Evolutionary conservation across 1,139 yeast species (phyloP), one percentile per base, ranked within the genome.

Genomic region (Geotrichum candidum): DNA sequence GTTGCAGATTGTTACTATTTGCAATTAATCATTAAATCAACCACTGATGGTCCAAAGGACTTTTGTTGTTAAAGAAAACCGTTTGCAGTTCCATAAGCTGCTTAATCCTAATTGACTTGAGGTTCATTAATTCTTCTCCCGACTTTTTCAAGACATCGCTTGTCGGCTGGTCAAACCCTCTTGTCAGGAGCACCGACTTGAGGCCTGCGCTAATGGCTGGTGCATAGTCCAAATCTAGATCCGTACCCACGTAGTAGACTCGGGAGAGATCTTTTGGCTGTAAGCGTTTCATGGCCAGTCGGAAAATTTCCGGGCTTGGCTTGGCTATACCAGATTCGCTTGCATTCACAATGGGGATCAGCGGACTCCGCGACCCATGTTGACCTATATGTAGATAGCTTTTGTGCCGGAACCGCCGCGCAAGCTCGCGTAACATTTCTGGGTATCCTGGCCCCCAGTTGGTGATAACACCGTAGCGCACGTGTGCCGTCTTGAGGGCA

Each of bases 381-480:
- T 48, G 56, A 25, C 57, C 45, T 27, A 50, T 57, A 13, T 38
- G 53, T 41, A 59, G 13, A 18, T 51, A 52, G 4, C 55, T 29
- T 5, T 29, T 25, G 22, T 53, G 52, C 11, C 51, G 48, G 25
- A 62, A 48, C 3, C 62, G 58, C 10, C 45, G 25, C n/a, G 57
- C 53, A 2, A 62, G 38, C 23, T 33, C 61, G 22, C 57, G 50
- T n/a, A 68, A 27, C 10, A 66, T 59, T 13, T 55, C 52, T 0
- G 52, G 33, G 35, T 68, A 64, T 51, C 61, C 58, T 2, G 70
- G 72, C 7, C 71, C 70, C 18, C 65, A 64, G 62, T 73, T 72
- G 10, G 75, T 70, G 7, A 73, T 63, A 18, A 73, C 63, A 0
- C 76, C 76, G 70, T 73, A 71, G 7, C 62, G 67, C 10, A 72